Base-by-base conservation (phyloP, 805 yeast genomes). In the Sugiyamaella mastotermitis region DNA sequence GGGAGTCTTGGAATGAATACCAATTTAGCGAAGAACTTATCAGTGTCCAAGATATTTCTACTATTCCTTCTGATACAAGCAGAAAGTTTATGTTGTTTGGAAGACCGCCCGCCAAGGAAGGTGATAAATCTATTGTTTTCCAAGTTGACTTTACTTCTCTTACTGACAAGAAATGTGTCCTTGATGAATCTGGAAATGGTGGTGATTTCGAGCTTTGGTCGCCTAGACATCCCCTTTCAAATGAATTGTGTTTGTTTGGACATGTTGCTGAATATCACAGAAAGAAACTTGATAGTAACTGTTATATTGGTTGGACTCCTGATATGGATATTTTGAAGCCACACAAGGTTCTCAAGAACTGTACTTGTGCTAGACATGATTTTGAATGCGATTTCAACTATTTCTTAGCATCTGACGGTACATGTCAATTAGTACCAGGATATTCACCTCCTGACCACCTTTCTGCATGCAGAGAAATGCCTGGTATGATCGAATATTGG, bases 311-410 rank as follows among this genome's bases (percentile, higher is more conserved):
- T 25, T 48, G 51, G 36, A 30, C 31, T 14, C 42, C 38, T 20
- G 74, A 74, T 38, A 25, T 13, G 9, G 76, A 78, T 3, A 76
- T 81, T 32, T 65, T 83, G 29, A 56, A 64, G 19, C 87, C 83
- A 1, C 73, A 68, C 53, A 71, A 69, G 47, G 65, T 72, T 9
- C 56, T 72, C 8, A 66, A 76, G 43, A 79, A 83, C 57, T 92
- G 98, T 64, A 56, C 80, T 1, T 92, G 98, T 64, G 71, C 92
- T 0, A 73, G 95, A 59, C 72, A 73, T 37, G 98, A 90, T 54
- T 92, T 66, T 55, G 98, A 92, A 60, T 92, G 98, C 71, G 98
- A 92, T 58, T 85, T 78, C 65, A 88, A 88, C 61, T 88, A 69
- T 58, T 73, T 61, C 41, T 70, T 80, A 42, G 78, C 78, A 35